phyloP scores from a whole-genome alignment of 192 early-diverging fungal genomes.

The Coemansia sp. region DNA sequence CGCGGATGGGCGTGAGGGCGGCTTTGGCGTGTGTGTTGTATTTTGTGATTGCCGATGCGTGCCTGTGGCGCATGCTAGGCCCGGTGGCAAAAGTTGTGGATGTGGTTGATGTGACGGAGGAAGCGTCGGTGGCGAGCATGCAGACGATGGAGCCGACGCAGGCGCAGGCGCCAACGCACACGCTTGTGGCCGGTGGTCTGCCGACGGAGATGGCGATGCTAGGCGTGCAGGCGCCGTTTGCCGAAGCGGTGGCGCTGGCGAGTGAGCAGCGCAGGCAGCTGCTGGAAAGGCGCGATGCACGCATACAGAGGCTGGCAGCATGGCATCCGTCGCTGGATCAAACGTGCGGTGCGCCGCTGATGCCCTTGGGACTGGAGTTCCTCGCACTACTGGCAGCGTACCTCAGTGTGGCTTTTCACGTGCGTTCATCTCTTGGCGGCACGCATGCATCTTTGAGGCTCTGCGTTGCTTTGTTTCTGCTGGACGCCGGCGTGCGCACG shows the following conservation, averaged over 20 bases:
- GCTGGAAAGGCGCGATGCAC: conserved; percentile 15
- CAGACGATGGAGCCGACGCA: too few relatives aligned
- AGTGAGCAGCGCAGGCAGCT: conserved; percentile 14
- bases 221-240: conserved; percentile 27
- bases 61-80: conserved; percentile 13
- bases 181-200: background rate
- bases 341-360: background rate
- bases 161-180: background rate
- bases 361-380: background rate
- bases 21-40: conserved; percentile 14
- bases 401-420: background rate
- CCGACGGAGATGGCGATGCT: conserved; percentile 2
- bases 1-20: conserved; percentile 9
- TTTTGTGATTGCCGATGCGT: conserved; percentile 23
- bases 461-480: background rate
- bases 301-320: conserved; percentile 13
- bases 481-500: background rate
- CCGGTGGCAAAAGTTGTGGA: background rate
- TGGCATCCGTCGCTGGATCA: conserved; percentile 5
- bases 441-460: background rate
- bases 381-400: background rate
- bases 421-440: background rate
- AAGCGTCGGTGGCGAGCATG: background rate
- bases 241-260: conserved; percentile 34
- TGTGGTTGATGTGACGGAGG: too few relatives aligned